Evolutionary conservation across 805 yeast genomes (phyloP).

Genomic region (Diddensiella transvaalensis): DNA sequence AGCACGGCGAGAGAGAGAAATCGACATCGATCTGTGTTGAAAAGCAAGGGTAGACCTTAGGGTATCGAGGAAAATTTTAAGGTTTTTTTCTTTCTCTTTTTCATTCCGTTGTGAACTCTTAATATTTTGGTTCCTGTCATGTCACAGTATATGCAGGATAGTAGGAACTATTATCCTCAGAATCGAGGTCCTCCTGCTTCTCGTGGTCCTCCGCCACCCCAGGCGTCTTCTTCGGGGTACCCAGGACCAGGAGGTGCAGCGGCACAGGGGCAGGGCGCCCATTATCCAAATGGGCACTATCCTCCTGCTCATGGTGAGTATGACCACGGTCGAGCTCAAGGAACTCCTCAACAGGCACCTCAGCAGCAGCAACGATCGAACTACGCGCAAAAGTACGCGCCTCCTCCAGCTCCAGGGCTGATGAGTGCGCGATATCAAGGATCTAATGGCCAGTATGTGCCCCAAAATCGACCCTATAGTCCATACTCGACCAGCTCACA

Average conservation of each 20-base stretch:
- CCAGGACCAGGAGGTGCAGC: conserved; percentile 4
- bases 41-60: too few relatives aligned
- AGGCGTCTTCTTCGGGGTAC: conserved; percentile 3
- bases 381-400: conserved; percentile 7
- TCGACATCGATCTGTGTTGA: too few relatives aligned
- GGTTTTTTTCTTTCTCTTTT: too few relatives aligned
- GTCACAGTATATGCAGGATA: background rate
- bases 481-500: conserved; percentile 5
- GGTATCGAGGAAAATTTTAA: too few relatives aligned
- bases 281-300: background rate
- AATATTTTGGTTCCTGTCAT: too few relatives aligned
- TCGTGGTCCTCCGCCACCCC: conserved; percentile 2
- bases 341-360: conserved; percentile 4
- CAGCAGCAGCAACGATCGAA: background rate
- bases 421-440: conserved; percentile 14
- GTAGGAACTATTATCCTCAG: conserved; percentile 1
- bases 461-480: conserved; percentile 5
- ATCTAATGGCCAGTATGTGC: conserved; percentile 8
- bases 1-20: too few relatives aligned
- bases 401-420: conserved; percentile 9
- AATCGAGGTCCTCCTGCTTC: conserved; percentile 1
- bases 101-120: too few relatives aligned
- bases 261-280: background rate
- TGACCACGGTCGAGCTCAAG: too few relatives aligned
- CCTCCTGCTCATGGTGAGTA: background rate